Percentiles rank a stretch among this genome's conserved stretches.
Conservation (phyloP, 2,329 filamentous ascomycete species). For the Pezicula rhizophila region DNA sequence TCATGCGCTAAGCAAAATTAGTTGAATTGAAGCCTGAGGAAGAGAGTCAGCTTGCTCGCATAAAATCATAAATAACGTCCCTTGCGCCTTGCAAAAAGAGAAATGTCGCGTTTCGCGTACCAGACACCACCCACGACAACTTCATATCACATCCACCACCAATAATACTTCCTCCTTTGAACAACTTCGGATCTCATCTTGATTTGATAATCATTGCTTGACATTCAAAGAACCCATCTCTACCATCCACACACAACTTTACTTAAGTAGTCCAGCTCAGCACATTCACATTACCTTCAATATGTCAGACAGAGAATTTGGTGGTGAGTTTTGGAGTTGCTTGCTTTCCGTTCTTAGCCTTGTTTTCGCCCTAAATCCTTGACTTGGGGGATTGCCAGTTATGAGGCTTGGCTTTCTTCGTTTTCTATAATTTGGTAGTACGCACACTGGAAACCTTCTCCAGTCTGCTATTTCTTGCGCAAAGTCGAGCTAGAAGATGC, state of each 20-base stretch:
- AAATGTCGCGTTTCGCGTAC: conserved; percentile 7
- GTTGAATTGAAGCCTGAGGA: not conserved
- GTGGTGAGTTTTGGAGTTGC: conserved; percentile 38
- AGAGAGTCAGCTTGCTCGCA: conserved; percentile 12
- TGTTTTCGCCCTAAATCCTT: not conserved
- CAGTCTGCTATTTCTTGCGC: not conserved
- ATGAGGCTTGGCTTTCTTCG: conserved; percentile 4
- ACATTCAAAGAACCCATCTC: not conserved
- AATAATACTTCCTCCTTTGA: not conserved
- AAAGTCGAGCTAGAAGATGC: not conserved
- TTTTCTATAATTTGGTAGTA: not conserved
- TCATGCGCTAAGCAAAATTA: not conserved
- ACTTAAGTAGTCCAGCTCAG: not conserved
- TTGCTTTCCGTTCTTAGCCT: conserved; percentile 1
- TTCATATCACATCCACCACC: not conserved
- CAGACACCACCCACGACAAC: not conserved
- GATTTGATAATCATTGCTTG: too few relatives aligned
- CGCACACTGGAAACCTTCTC: not conserved
- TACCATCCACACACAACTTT: not conserved
- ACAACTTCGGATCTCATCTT: not conserved
- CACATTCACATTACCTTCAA: not conserved
- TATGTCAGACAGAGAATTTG: conserved; percentile 64
- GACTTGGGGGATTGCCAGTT: not conserved
- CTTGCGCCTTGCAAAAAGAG: conserved; percentile 6
- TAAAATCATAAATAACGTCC: conserved; percentile 11